Evolutionary conservation across 306 rosid genomes (phyloP).

Genomic region (Sindora glabra): DNA sequence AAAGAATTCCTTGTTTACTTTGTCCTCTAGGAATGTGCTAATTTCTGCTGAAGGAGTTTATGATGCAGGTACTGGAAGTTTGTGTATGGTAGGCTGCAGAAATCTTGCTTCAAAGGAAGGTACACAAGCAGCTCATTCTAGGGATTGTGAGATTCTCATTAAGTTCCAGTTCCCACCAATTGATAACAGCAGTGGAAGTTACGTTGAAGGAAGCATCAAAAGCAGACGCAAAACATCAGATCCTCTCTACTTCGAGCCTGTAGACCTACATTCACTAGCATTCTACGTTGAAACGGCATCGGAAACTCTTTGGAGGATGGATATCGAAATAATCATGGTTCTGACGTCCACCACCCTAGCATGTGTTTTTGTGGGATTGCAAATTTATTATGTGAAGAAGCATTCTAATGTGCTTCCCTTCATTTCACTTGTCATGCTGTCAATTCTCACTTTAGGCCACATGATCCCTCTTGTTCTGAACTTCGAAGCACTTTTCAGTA

Average conservation of each 20-base stretch:
- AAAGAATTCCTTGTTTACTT: background rate
- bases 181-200: background rate
- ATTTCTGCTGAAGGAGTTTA: constrained; percentile 57
- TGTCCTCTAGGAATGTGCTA: background rate
- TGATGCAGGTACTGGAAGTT: constrained; percentile 42
- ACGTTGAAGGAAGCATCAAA: constrained; percentile 36
- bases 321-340: constrained; percentile 46
- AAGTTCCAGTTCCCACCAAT: constrained; percentile 41
- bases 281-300: background rate
- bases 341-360: constrained; percentile 50
- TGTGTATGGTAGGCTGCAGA: constrained; percentile 72
- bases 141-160: constrained; percentile 49
- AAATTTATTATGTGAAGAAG: constrained; percentile 48
- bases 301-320: constrained; percentile 37
- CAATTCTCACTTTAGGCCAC: constrained; percentile 32
- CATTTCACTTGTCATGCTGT: constrained; percentile 48
- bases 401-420: constrained; percentile 41
- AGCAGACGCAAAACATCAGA: constrained; percentile 38
- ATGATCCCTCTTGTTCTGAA: constrained; percentile 51
- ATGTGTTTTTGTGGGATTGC: constrained; percentile 40
- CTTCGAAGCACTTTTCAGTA: constrained; percentile 46
- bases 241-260: constrained; percentile 36
- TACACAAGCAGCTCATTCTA: background rate
- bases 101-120: background rate
- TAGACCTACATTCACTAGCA: constrained; percentile 24